A percentile compares a stretch with the other conserved stretches of the same genome.
phyloP scores from a whole-genome alignment of 2,329 filamentous ascomycete genomes.

The Penicillium olsonii region DNA sequence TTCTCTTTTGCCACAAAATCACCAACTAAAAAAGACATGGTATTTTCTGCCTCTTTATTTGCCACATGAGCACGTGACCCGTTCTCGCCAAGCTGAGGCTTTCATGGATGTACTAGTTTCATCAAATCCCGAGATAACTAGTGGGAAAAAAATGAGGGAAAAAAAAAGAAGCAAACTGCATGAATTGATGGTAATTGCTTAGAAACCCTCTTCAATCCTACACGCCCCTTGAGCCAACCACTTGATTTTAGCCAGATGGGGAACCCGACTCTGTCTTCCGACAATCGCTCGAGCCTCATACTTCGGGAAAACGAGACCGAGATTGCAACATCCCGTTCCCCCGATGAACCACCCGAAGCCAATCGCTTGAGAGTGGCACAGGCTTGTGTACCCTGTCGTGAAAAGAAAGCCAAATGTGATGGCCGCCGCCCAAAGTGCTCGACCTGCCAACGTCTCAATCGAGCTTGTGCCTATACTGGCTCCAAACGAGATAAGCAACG shows the following conservation, averaged over 20 bases:
- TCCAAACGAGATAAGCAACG: slow-evolving; percentile 20
- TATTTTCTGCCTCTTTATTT: not conserved
- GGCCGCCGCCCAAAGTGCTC: slow-evolving; percentile 17
- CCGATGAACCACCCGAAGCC: not conserved
- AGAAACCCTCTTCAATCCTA: not conserved
- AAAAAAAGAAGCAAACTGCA: not conserved
- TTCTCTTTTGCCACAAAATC: no score
- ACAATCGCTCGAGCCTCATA: not conserved
- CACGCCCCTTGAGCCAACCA: not conserved
- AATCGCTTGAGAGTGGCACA: slow-evolving; percentile 10
- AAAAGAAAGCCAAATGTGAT: slow-evolving; percentile 23
- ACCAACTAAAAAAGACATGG: no score
- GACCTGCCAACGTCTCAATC: slow-evolving; percentile 9
- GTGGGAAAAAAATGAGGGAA: not conserved
- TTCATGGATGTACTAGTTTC: not conserved
- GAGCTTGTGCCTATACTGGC: slow-evolving; percentile 14
- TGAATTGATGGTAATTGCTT: not conserved
- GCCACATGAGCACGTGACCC: not conserved
- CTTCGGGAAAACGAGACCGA: not conserved
- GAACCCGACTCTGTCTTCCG: not conserved
- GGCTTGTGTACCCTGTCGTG: slow-evolving; percentile 19
- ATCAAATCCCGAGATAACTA: not conserved
- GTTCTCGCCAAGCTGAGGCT: not conserved
- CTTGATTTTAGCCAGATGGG: not conserved
- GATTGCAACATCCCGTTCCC: not conserved